Evolutionary conservation across 805 yeast genomes (phyloP), one percentile per base, ranked within the genome.

Genomic region (Candida loeiensis): DNA sequence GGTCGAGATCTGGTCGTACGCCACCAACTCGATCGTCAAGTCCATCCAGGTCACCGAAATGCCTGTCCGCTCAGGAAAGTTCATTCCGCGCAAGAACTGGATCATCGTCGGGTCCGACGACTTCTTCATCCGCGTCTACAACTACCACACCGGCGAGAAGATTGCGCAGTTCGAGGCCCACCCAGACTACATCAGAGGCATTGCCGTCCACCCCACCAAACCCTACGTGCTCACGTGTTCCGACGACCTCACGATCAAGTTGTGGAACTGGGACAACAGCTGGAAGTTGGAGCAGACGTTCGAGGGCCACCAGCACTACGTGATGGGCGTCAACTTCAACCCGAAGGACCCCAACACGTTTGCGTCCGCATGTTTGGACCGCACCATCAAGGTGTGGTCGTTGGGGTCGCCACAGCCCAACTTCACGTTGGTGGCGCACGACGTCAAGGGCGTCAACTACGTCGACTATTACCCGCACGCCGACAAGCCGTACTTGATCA

Each of bases 341-440:
- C 98, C 99, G 43, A 93, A 91, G 67, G 99, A 93, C 64, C 88
- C 96, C 50, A 89, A 85, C 66, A 91, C 97, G 28, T 93, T 93
- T 74, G 99, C 98, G 2, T 85, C 96, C 12, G 96, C 96, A 11
- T 90, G 96, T 69, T 73, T 93, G 55, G 99, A 93, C 65, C 82
- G 95, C 55, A 90, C 98, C 14, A 96, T 93, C 43, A 93, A 91
- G 64, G 85, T 93, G 47, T 93, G 99, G 99, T 85, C 95, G 2
- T 68, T 93, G 51, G 95, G 96, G 25, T 83, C 91, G 38, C 64
- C 83, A 16, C 76, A 76, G 24, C 95, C 99, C 45, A 95, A 93
- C 66, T 91, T 86, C 69, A 90, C 99, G 2, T 71, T 93, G 55
- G 74, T 77, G 20, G 95, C 97, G 6, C 96, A 91, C 56, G 96